Conservation (phyloP, 495 filamentous ascomycete genomes). For the Talaromyces wortmannii region DNA sequence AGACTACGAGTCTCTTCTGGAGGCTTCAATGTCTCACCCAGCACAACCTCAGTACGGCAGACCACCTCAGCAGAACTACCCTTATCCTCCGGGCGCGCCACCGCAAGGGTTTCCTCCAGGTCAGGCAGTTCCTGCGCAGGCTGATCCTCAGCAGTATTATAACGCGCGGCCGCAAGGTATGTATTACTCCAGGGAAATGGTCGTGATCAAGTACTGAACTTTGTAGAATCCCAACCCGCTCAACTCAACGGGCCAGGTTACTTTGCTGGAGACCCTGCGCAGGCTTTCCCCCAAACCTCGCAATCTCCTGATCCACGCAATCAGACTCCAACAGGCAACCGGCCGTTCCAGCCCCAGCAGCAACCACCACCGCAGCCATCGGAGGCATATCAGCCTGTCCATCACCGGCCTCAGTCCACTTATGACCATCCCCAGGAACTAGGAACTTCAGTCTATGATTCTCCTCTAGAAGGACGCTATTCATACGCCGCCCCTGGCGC, state of each 20-base stretch:
- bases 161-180: constrained; percentile 51
- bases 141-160: constrained; percentile 66
- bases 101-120: constrained; percentile 44
- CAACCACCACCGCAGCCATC: constrained; percentile 31
- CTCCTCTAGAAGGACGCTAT: constrained; percentile 54
- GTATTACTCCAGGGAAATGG: not conserved
- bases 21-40: constrained; percentile 90
- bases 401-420: constrained; percentile 61
- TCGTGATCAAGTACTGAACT: constrained; percentile 6
- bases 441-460: constrained; percentile 78
- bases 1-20: constrained; percentile 92
- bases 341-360: constrained; percentile 18
- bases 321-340: constrained; percentile 26
- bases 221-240: constrained; percentile 21
- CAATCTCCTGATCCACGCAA: constrained; percentile 39
- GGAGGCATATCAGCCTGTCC: constrained; percentile 32
- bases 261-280: constrained; percentile 25
- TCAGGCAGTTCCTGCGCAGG: constrained; percentile 38
- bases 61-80: constrained; percentile 54
- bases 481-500: constrained; percentile 38
- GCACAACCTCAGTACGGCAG: constrained; percentile 67
- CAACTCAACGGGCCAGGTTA: constrained; percentile 22
- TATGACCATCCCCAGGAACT: constrained; percentile 78
- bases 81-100: constrained; percentile 46
- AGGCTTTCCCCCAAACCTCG: constrained; percentile 28